Evolutionary conservation across 2,329 filamentous ascomycete species (phyloP).

Genomic region (Ascochyta koolunga): DNA sequence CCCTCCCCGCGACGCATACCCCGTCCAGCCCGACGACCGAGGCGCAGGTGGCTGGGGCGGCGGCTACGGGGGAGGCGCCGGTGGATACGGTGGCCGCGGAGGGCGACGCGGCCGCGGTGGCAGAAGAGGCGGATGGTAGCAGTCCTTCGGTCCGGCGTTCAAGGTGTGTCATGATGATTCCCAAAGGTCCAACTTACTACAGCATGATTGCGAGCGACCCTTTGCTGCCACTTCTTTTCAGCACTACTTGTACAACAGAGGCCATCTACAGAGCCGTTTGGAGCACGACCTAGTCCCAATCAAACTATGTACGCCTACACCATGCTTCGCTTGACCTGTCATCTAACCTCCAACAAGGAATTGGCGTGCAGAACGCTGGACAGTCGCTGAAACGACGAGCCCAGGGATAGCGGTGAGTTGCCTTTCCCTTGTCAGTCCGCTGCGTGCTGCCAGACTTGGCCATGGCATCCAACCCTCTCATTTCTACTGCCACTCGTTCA

Average conservation of each 20-base stretch:
- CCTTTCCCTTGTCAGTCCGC: too few species aligned
- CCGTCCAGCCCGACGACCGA: slow-evolving; percentile 29
- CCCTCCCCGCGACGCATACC: slow-evolving; percentile 57
- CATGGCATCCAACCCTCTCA: not conserved
- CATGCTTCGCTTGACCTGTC: slow-evolving; percentile 33
- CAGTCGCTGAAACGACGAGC: not conserved
- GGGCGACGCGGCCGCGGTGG: slow-evolving; percentile 36
- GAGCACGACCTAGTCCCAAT: slow-evolving; percentile 38
- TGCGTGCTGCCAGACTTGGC: too few species aligned
- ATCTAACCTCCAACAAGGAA: slow-evolving; percentile 44
- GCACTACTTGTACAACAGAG: slow-evolving; percentile 36
- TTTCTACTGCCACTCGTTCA: too few species aligned
- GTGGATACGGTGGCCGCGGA: slow-evolving; percentile 31
- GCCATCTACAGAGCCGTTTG: slow-evolving; percentile 18
- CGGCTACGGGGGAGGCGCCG: slow-evolving; percentile 23
- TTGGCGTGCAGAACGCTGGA: too few species aligned
- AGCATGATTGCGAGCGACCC: slow-evolving; percentile 29
- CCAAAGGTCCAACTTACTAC: slow-evolving; percentile 42
- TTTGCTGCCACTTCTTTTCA: slow-evolving; percentile 24
- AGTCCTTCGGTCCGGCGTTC: slow-evolving; percentile 35
- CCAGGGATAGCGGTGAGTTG: slow-evolving; percentile 15
- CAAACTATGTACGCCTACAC: slow-evolving; percentile 43
- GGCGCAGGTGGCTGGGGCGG: slow-evolving; percentile 34
- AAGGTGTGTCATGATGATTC: slow-evolving; percentile 47
- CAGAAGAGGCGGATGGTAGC: slow-evolving; percentile 40